phyloP scores from a whole-genome alignment of 1,284 basidiomycete species.

The Ustilago sp. region DNA sequence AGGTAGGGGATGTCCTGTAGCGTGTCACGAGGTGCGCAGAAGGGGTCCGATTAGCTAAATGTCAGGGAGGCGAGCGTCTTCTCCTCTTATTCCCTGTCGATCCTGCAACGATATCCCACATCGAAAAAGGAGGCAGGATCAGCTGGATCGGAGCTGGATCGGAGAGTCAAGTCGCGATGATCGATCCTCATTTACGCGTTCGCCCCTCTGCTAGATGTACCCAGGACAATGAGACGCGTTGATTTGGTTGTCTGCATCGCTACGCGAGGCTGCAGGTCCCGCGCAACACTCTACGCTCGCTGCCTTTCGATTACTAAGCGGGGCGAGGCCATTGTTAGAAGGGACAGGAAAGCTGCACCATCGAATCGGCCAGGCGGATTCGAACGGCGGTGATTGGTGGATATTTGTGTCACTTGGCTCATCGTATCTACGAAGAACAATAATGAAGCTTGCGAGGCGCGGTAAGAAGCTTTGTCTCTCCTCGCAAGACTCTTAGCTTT shows the following conservation, averaged over 20 bases:
- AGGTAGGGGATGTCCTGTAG: background rate
- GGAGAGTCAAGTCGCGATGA: constrained; percentile 17
- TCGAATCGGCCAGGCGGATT: constrained; percentile 4
- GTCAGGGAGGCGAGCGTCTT: background rate
- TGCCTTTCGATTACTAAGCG: background rate
- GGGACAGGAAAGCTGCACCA: background rate
- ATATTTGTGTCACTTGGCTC: constrained; percentile 4
- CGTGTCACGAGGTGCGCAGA: background rate
- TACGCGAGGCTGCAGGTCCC: constrained; percentile 3
- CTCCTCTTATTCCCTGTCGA: background rate
- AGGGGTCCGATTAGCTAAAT: background rate
- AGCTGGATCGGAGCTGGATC: constrained; percentile 9
- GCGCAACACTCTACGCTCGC: background rate
- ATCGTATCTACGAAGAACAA: background rate
- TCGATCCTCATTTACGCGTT: constrained; percentile 27
- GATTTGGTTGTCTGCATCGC: background rate
- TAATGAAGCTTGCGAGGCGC: background rate
- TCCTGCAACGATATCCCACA: background rate
- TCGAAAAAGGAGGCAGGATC: background rate
- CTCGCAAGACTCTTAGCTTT: background rate
- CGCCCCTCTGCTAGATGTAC: constrained; percentile 14
- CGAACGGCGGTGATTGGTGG: background rate
- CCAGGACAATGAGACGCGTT: constrained; percentile 3
- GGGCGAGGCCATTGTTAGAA: no score
- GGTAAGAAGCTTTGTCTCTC: background rate